phyloP scores from a whole-genome alignment of 345 rosid species.

The Combretum micranthum region DNA sequence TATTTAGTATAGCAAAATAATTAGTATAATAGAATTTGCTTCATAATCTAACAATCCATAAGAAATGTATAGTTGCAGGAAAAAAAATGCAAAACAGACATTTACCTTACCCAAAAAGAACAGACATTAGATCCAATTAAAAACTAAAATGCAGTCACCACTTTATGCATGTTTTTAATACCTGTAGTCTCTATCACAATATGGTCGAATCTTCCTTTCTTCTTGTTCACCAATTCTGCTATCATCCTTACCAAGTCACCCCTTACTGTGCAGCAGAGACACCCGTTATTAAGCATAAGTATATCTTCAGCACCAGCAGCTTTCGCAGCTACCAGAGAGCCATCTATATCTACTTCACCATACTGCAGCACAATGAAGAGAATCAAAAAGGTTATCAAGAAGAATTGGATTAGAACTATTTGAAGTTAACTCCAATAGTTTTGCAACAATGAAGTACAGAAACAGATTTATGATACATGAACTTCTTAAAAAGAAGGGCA shows the following conservation, averaged over 20 bases:
- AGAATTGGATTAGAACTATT: not conserved
- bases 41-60: too few relatives aligned
- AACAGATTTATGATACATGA: too few relatives aligned
- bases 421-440: too few relatives aligned
- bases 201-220: slow-evolving; percentile 86
- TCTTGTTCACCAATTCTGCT: slow-evolving; percentile 62
- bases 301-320: slow-evolving; percentile 85
- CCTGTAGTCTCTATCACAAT: slow-evolving; percentile 95
- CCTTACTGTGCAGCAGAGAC: slow-evolving; percentile 94
- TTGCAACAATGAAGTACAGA: too few relatives aligned
- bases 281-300: slow-evolving; percentile 91
- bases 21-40: too few relatives aligned
- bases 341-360: slow-evolving; percentile 96
- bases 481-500: too few relatives aligned
- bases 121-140: not conserved
- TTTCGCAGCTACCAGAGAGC: slow-evolving; percentile 90
- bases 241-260: slow-evolving; percentile 99
- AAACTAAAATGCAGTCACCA: not conserved
- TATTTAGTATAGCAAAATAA: too few relatives aligned
- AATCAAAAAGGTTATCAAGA: not conserved
- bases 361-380: slow-evolving; percentile 34
- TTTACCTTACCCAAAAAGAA: not conserved
- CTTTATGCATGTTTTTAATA: slow-evolving; percentile 10
- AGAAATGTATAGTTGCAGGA: too few relatives aligned
- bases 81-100: too few relatives aligned